Evolutionary conservation across 352 stramenopile species (phyloP).

Genomic region (Aphanomyces euteiches): DNA sequence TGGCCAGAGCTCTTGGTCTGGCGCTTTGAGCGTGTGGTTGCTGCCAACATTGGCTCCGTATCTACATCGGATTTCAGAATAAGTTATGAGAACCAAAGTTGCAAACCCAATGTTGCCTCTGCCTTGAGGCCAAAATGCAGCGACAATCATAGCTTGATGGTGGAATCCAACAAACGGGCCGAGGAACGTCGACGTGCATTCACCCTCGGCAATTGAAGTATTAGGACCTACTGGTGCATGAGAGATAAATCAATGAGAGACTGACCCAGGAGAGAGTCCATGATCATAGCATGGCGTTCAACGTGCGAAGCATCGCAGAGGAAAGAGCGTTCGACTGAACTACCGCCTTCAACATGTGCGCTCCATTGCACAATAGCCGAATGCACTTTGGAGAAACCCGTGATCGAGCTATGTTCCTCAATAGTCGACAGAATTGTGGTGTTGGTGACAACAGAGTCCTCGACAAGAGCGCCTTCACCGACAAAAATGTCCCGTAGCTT

Average conservation of each 20-base stretch:
- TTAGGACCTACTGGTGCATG: slow-evolving; percentile 44
- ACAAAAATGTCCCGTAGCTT: slow-evolving; percentile 66
- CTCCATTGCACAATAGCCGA: slow-evolving; percentile 71
- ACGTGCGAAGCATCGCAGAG: slow-evolving; percentile 77
- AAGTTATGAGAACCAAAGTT: slow-evolving; percentile 11
- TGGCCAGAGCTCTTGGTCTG: slow-evolving; percentile 86
- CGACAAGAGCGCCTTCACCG: slow-evolving; percentile 49
- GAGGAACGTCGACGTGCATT: slow-evolving; percentile 88
- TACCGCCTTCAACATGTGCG: slow-evolving; percentile 55
- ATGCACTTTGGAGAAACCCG: slow-evolving; percentile 58
- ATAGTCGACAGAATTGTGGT: slow-evolving; percentile 64
- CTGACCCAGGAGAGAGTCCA: slow-evolving; percentile 74
- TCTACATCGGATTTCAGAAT: slow-evolving; percentile 8
- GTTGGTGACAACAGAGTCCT: slow-evolving; percentile 57
- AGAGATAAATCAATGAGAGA: not conserved
- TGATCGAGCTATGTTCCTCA: slow-evolving; percentile 44
- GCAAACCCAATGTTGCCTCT: slow-evolving; percentile 90
- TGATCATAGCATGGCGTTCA: slow-evolving; percentile 77
- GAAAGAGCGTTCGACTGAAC: slow-evolving; percentile 61
- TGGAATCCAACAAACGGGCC: slow-evolving; percentile 94
- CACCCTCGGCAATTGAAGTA: slow-evolving; percentile 81
- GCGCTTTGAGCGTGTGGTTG: slow-evolving; percentile 94
- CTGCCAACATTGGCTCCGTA: slow-evolving; percentile 93
- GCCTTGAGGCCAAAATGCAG: slow-evolving; percentile 88
- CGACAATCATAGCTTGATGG: slow-evolving; percentile 91